Evolutionary conservation across 192 early-diverging fungal genomes (phyloP).

Genomic region (Podila epigama): DNA sequence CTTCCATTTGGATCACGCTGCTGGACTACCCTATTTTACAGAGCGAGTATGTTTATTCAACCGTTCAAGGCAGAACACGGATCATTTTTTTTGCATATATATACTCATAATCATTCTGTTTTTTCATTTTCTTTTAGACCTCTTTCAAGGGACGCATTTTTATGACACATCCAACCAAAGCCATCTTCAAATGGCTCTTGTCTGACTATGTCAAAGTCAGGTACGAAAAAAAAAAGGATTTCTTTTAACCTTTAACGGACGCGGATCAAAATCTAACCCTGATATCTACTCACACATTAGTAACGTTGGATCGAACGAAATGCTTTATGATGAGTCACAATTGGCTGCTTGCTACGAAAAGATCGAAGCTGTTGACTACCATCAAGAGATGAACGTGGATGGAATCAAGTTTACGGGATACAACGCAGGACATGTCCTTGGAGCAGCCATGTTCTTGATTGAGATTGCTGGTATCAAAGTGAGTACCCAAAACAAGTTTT

Average conservation of each 20-base stretch:
- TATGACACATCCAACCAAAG: slow-evolving; percentile 99
- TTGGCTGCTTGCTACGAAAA: slow-evolving; percentile 80
- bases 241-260: slow-evolving; percentile 6
- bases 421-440: slow-evolving; percentile 98
- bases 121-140: slow-evolving; percentile 60
- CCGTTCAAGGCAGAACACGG: not conserved
- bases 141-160: slow-evolving; percentile 95
- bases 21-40: slow-evolving; percentile 94
- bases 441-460: slow-evolving; percentile 97
- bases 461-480: slow-evolving; percentile 90
- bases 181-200: slow-evolving; percentile 96
- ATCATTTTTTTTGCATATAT: not conserved
- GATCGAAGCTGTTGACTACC: slow-evolving; percentile 96
- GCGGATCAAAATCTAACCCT: not conserved
- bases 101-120: not conserved
- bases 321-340: slow-evolving; percentile 92
- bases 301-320: slow-evolving; percentile 77
- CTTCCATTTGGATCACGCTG: slow-evolving; percentile 98
- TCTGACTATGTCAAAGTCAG: slow-evolving; percentile 94
- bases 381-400: slow-evolving; percentile 94
- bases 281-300: slow-evolving; percentile 48
- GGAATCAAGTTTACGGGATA: slow-evolving; percentile 95
- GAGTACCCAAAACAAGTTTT: too few species aligned
- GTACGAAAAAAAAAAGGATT: slow-evolving; percentile 17
- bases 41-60: slow-evolving; percentile 71